Evolutionary conservation across 2,329 filamentous ascomycete genomes (phyloP), one percentile per base, ranked within the genome.

Genomic region (Sordariomycetes sp.): DNA sequence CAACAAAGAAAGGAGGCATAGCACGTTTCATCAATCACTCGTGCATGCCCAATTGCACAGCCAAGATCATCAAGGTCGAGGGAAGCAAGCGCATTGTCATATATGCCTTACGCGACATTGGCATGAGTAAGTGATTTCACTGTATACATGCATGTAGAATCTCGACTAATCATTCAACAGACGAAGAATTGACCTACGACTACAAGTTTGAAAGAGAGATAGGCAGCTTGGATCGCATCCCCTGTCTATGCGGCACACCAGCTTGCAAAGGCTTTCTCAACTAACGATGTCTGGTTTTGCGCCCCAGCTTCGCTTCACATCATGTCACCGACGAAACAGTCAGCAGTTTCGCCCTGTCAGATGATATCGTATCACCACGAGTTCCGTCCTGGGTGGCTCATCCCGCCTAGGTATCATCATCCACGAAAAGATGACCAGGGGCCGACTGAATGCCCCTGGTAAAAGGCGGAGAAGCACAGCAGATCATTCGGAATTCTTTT

Each of bases 131-230:
- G 85, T 14, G 5, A n/a, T 34, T 19, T 31, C 16, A 24, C 31
- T 12, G 2, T 9, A n/a, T n/a, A 19, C 9, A 46, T 39, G 32
- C 11, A 18, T 18, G 10, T 8, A 34, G 10, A 26, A 12, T 17
- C 5, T 15, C 11, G 6, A 33, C 52, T 53, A 41, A 55, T 43
- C 32, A 21, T 34, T 36, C 43, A 38, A 41, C 53, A 98, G 92
- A 95, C 57, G 92, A 98, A 64, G 92, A 98, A 68, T 79, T 98
- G 57, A 98, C 92, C 3, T 98, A 98, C 66, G 92, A 98, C 67
- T 98, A 98, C 74, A 98, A 98, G 61, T 98, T 98, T 58, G 92
- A 98, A 66, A 84, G 92, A 49, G 92, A 98, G 62, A 86, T 93
- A 51, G 87, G 87, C 51, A 93, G 86, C 47, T 76, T 87, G 42